Percentiles rank a stretch among this genome's conserved stretches.
These are phyloP conservation scores for Mortierella sp. DNA, from an alignment of 371 early-diverging fungal genomes.

Conservation along the genomic window DNA sequence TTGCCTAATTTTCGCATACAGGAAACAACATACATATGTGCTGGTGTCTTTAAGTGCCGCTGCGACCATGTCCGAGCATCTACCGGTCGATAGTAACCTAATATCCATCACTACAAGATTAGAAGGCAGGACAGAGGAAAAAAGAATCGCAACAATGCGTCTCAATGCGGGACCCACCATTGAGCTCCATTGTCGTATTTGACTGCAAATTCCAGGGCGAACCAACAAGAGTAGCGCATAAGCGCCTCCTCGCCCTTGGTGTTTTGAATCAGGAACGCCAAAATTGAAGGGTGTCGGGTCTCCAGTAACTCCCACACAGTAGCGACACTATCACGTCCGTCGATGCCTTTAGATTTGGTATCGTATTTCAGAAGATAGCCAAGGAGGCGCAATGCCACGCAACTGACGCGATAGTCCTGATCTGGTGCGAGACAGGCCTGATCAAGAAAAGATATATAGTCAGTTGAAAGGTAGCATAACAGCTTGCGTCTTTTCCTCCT, in stretches of 20 bases:
- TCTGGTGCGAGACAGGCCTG: slow-evolving; percentile 31
- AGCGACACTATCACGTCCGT: background rate
- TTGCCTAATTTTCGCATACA: too few species aligned
- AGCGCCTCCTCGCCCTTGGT: slow-evolving; percentile 49
- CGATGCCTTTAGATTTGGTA: slow-evolving; percentile 1
- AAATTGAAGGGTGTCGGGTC: slow-evolving; percentile 22
- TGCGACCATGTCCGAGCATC: slow-evolving; percentile 27
- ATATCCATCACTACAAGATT: too few species aligned
- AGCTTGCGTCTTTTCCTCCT: background rate
- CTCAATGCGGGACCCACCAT: slow-evolving; percentile 39
- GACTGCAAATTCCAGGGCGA: slow-evolving; percentile 40
- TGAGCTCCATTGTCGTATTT: slow-evolving; percentile 52
- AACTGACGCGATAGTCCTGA: slow-evolving; percentile 55
- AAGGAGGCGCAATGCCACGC: slow-evolving; percentile 54
- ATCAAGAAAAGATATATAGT: background rate
- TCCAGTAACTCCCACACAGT: slow-evolving; percentile 32
- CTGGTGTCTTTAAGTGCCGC: slow-evolving; percentile 48
- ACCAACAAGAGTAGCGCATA: slow-evolving; percentile 52
- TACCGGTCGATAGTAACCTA: slow-evolving; percentile 34
- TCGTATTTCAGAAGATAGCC: slow-evolving; percentile 49
- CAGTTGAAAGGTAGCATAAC: too few species aligned
- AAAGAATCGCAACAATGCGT: background rate
- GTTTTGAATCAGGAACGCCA: slow-evolving; percentile 47
- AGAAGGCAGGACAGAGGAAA: too few species aligned
- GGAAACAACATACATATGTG: slow-evolving; percentile 31